Base-by-base conservation (phyloP, 176 grass and related monocot genomes). In the Oryza punctata region DNA sequence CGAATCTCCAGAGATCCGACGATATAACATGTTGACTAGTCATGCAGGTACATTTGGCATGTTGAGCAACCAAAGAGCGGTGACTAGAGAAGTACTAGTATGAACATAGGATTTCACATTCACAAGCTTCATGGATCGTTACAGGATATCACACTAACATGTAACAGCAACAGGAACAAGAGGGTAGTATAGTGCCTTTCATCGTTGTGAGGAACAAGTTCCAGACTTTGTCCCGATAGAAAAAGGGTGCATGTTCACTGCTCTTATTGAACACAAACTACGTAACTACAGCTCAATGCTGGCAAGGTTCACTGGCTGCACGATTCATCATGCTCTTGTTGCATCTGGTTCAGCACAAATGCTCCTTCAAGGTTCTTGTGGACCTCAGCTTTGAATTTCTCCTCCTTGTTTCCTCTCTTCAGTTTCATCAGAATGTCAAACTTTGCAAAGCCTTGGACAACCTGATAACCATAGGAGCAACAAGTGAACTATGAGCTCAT, bases 401-500 rank as follows among this genome's bases (percentile, higher is more conserved):
- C 93, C 87, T 93, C 96, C 81, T 94, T 94, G 46, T 11, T 90
- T 57, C 96, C 96, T 72, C 91, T 94, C 87, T 94, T 98, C 27
- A 98, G 87, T 86, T 94, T 98, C 77, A 98, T 79, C 70, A 98
- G 82, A 81, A 98, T 85, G 30, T 95, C 81, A 67, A 94, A 96
- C 33, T 94, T 98, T 2, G 83, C 96, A 6, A 68, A 73, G 43
- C 87, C 93, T 63, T 94, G 87, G 61, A 90, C 82, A 33, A 96
- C 89, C 96, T 95, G 65, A 1, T 24, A 73, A 65, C n/a, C 64
- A 72, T 9, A 82, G 19, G n/a, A 79, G 16, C n/a, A 78, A 4
- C 9, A 79, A 73, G 80, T 15, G 46, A 44, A 37, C 28, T 28
- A 12, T 61, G 2, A 67, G 25, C 15, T 38, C 27, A 24, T 24